Evolutionary conservation across 306 rosid genomes (phyloP), one percentile per base, ranked within the genome.

Genomic region (Quercus gilva): DNA sequence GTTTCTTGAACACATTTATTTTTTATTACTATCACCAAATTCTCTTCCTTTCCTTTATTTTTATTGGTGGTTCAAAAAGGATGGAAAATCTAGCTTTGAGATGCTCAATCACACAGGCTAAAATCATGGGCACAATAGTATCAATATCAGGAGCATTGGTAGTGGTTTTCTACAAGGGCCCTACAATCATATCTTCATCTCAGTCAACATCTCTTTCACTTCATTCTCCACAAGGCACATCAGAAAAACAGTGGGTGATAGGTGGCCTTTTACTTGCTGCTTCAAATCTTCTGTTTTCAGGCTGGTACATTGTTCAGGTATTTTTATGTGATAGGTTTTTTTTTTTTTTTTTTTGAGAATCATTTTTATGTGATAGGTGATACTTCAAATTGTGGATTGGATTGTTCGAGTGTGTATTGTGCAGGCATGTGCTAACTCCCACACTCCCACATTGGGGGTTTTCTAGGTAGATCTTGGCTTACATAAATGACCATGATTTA

Each of bases 121-220:
- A 91, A 84, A 77, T 89, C 63, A 28, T 86, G 25, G 96, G 93
- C 4, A 79, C 90, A 0, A 14, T 21, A 6, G 35, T 89, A 37
- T 91, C 91, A 2, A 60, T 91, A 77, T 45, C 81, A 69, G 96
- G 93, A 69, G 93, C 93, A 73, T 69, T 87, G 10, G 65, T 77
- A 43, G 84, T 87, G 74, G 83, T 89, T 72, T 86, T 91, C 12
- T 89, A 86, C 52, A 86, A 86, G 67, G 95, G 95, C 43, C 84
- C 84, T 6, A 28, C 31, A 41, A 43, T 89, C 67, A 60, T 84
- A 31, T 73, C 74, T 52, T 8, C 85, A 7, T 51, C 85, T 65
- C 23, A 69, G 35, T 51, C 20, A 37, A 33, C 52, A 55, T 58
- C 80, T 28, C 29, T 5, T 5, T 28, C 52, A 25, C 58, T 55